Evolutionary conservation across 2,329 filamentous ascomycete genomes (phyloP), one percentile per base, ranked within the genome.

Genomic region (Colletotrichum sp.): DNA sequence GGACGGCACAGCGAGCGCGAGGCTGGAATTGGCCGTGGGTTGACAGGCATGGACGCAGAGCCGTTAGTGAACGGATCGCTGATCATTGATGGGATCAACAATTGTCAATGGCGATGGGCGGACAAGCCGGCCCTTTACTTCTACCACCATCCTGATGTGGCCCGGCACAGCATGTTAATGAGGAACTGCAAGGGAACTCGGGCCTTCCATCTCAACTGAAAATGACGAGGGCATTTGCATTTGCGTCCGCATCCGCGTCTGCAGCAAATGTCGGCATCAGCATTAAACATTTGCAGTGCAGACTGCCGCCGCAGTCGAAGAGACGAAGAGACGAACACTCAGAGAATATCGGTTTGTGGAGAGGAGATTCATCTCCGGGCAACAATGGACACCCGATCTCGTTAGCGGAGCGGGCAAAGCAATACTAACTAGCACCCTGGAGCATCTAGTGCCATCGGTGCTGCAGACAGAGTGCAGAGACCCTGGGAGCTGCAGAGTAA

Each of bases 351-450:
- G 26, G 28, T 75, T 68, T 73, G 73, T 48, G 73, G 70, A 68
- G 72, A 52, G 73, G 70, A 60, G 68, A 67, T 68, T 75, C 73
- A 72, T 75, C 70, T 75, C 73, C 64, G 73, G 73, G 64, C 69
- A 60, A 73, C 58, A 64, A 58, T 75, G 57, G 73, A 65, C 64
- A 68, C 69, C 43, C 69, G 72, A 75, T 72, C 72, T 75, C 61
- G 38, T 34, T 67, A 57, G 69, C 63, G 73, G 55, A 63, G 55
- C 26, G 58, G 12, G 55, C 28, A 57, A 26, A 63, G 34, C 26
- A 70, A 72, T 43, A 52, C 68, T 43, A 67, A n/a, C 65, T 32
- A 6, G 21, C 26, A 48, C 43, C 43, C 21, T 24, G 34, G 57
- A 38, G n/a, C 43, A 24, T 63, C 34, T 75, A 67, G 57, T 72